Percentiles rank a stretch among this genome's conserved stretches.
Conservation (phyloP, 257 asterid species). For the Mentha longifolia region DNA sequence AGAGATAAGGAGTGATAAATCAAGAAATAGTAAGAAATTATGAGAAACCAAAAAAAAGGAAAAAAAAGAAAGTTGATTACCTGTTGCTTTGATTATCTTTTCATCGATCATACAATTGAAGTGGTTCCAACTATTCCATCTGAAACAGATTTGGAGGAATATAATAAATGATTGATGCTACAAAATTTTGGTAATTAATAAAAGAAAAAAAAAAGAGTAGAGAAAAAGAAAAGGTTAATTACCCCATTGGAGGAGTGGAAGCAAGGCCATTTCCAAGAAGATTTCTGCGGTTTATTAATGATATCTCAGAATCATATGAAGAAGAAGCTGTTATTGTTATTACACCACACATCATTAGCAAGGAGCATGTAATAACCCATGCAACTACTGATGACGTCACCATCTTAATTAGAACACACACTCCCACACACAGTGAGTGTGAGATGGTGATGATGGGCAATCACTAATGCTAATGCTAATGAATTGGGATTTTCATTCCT, state of each 20-base stretch:
- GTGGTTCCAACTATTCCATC: slow-evolving; percentile 96
- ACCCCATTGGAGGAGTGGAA: slow-evolving; percentile 58
- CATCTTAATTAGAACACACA: neutral
- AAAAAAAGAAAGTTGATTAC: slow-evolving; percentile 26
- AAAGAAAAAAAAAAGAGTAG: neutral
- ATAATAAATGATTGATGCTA: neutral
- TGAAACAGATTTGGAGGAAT: slow-evolving; percentile 19
- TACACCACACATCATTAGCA: slow-evolving; percentile 4
- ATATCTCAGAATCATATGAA: neutral
- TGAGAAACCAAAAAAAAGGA: too few species aligned
- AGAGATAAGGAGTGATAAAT: neutral
- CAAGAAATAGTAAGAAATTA: neutral
- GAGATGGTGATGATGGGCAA: neutral
- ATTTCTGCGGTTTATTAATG: slow-evolving; percentile 28
- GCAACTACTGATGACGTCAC: slow-evolving; percentile 7
- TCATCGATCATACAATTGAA: slow-evolving; percentile 69
- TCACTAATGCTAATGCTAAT: neutral
- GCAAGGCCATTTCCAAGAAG: slow-evolving; percentile 48
- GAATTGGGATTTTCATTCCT: neutral
- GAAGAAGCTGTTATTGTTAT: neutral
- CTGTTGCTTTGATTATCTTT: slow-evolving; percentile 63
- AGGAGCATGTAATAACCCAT: slow-evolving; percentile 7
- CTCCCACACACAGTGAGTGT: neutral
- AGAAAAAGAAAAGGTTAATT: neutral
- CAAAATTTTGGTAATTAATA: too few species aligned